Percentiles rank a stretch among this genome's conserved stretches.
phyloP scores from a whole-genome alignment of 148 eudicot species.

The Mesembryanthemum crystallinum region DNA sequence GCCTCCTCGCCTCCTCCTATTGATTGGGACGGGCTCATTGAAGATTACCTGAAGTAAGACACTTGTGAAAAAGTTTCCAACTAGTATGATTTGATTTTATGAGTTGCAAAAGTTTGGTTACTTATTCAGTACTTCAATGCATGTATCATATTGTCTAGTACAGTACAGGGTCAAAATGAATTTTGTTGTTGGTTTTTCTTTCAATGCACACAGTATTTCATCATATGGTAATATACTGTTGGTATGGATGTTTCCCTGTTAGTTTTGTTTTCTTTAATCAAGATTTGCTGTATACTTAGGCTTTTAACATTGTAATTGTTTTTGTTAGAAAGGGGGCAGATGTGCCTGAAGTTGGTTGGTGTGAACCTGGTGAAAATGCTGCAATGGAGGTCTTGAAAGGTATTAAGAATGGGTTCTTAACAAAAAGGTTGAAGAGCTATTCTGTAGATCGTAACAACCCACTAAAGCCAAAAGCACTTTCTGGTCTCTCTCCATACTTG shows the following conservation, averaged over 20 bases:
- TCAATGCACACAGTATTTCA: too few relatives aligned
- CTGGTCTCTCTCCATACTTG: constrained; percentile 94
- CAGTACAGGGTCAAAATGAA: too few relatives aligned
- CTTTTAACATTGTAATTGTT: constrained; percentile 17
- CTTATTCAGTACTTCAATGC: too few relatives aligned
- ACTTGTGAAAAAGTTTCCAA: background rate
- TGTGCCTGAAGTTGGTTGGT: constrained; percentile 92
- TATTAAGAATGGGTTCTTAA: constrained; percentile 64
- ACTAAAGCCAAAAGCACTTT: constrained; percentile 69
- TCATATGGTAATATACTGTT: too few relatives aligned
- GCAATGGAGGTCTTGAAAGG: constrained; percentile 80
- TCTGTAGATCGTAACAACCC: constrained; percentile 78
- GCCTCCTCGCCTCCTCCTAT: constrained; percentile 32
- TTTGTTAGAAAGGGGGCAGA: constrained; percentile 74
- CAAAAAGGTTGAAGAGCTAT: constrained; percentile 68
- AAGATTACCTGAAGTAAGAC: constrained; percentile 61
- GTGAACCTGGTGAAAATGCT: constrained; percentile 88
- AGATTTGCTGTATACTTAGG: too few relatives aligned
- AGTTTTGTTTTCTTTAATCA: too few relatives aligned
- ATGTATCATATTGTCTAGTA: too few relatives aligned
- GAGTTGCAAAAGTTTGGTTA: too few relatives aligned
- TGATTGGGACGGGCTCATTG: constrained; percentile 74
- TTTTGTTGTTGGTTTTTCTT: too few relatives aligned
- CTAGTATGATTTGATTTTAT: too few relatives aligned
- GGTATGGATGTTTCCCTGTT: background rate